Evolutionary conservation across 2,329 filamentous ascomycete genomes (phyloP).

Genomic region (Arthrobotrys iridis): DNA sequence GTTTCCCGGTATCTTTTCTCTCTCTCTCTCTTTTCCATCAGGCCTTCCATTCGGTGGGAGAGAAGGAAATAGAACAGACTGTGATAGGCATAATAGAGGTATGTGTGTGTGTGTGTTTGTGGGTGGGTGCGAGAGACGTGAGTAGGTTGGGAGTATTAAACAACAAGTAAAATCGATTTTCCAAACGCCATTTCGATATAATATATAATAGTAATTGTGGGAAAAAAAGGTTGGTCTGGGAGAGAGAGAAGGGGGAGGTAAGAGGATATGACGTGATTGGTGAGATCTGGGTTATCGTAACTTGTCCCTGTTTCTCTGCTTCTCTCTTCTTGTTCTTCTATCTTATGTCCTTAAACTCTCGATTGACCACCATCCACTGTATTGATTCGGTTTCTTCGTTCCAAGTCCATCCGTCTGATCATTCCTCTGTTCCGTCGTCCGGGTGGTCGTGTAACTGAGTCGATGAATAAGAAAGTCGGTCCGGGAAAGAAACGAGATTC

Average conservation of each 20-base stretch:
- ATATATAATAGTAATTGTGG: slow-evolving; percentile 54
- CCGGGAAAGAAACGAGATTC: slow-evolving; percentile 5
- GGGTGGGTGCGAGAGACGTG: slow-evolving; percentile 12
- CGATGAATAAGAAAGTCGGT: slow-evolving; percentile 14
- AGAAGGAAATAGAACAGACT: slow-evolving; percentile 18
- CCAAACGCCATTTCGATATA: slow-evolving; percentile 54
- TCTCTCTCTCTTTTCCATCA: slow-evolving; percentile 15
- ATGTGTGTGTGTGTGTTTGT: slow-evolving; percentile 11
- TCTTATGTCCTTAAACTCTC: slow-evolving; percentile 2
- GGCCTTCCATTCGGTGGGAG: slow-evolving; percentile 6
- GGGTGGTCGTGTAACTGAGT: slow-evolving; percentile 9
- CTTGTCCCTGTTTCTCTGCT: slow-evolving; percentile 15
- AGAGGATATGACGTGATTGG: slow-evolving; percentile 15
- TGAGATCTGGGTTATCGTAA: slow-evolving; percentile 31
- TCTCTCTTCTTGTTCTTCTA: neutral
- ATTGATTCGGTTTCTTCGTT: neutral
- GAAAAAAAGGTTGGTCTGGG: slow-evolving; percentile 26
- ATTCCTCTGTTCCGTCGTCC: slow-evolving; percentile 2
- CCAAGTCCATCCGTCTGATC: neutral
- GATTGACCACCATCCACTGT: slow-evolving; percentile 4
- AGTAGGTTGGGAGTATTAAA: slow-evolving; percentile 50
- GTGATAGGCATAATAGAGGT: neutral
- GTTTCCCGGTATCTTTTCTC: neutral
- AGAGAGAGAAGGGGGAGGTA: slow-evolving; percentile 10
- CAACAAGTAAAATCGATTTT: slow-evolving; percentile 53